Evolutionary conservation across 306 rosid species (phyloP), one percentile per base, ranked within the genome.

Genomic region (Sechiopsis laciniata): DNA sequence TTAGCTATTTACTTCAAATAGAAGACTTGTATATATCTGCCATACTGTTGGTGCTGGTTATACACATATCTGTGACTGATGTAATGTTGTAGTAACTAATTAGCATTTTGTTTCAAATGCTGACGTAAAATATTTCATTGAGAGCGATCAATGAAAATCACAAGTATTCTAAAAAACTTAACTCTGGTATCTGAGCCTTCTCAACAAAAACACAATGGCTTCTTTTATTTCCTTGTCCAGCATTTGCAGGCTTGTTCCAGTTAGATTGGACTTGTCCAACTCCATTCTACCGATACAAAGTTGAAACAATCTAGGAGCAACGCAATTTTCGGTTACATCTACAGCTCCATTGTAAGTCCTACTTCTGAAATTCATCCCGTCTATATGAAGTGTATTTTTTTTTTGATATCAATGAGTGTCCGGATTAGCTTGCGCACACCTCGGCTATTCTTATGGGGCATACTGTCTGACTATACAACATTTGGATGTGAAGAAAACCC

Each of bases 341-440:
- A 60, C 45, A 12, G 45, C 48, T 32, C 40, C 68, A 32, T 32
- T 59, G 42, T 24, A 59, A 59, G 65, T 26, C 10, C n/a, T 59
- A 59, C 40, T 59, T 59, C 65, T 59, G 64, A 59, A 59, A 59
- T 12, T 60, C 19, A 26, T 60, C 68, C 68, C 32, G 29, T 12
- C 67, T 61, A 61, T 61, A 61, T 37, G 26, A 26, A 29, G 19
- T 61, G 20, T 8, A 14, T 29, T 32, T 26, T 2, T 26, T 26
- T 2, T 26, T 26, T 26, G 29, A n/a, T n/a, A n/a, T n/a, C 40
- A 3, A 0, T 37, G 45, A 37, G 8, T 37, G 8, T 37, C 8
- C 45, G 1, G 45, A 2, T 1, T 8, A 37, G 45, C 45, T 37
- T 37, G 8, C 8, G 8, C 45, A 2, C 45, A 37, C 45, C 45